Evolutionary conservation across 2,329 filamentous ascomycete genomes (phyloP).

Genomic region (Sarocladium oryzae): DNA sequence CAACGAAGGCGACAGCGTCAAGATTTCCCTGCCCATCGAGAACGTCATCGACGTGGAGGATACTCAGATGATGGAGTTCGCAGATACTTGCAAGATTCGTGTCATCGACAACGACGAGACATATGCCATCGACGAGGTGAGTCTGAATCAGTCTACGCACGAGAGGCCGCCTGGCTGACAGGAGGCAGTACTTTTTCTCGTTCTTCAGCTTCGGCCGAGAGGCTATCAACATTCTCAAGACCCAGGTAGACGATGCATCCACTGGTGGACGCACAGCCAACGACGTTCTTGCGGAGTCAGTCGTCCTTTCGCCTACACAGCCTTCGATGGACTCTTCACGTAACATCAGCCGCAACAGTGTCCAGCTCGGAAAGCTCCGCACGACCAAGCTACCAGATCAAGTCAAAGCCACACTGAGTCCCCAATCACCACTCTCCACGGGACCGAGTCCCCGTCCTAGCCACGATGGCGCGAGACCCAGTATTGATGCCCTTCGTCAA

Average conservation of each 20-base stretch:
- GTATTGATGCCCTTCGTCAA: constrained; percentile 46
- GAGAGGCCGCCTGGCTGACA: neutral
- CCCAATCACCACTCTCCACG: constrained; percentile 38
- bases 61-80: constrained; percentile 82
- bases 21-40: constrained; percentile 82
- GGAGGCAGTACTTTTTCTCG: constrained; percentile 84
- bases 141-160: constrained; percentile 14
- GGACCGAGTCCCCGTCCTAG: constrained; percentile 49
- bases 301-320: constrained; percentile 13
- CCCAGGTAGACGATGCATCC: constrained; percentile 57
- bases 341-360: constrained; percentile 23
- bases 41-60: constrained; percentile 93
- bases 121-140: constrained; percentile 87
- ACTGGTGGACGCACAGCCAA: constrained; percentile 26
- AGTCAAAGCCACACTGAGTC: constrained; percentile 56
- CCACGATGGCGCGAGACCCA: constrained; percentile 40
- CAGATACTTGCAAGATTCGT: constrained; percentile 87
- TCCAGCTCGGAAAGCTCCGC: constrained; percentile 24
- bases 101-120: constrained; percentile 93
- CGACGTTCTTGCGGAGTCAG: constrained; percentile 15
- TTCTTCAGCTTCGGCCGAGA: constrained; percentile 86
- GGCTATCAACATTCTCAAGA: constrained; percentile 70
- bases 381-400: constrained; percentile 43
- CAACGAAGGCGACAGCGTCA: constrained; percentile 95
- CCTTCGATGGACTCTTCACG: constrained; percentile 14